These are phyloP conservation scores for Trametes maxima DNA, from an alignment of 768 basidiomycete genomes.

Conservation along the genomic window DNA sequence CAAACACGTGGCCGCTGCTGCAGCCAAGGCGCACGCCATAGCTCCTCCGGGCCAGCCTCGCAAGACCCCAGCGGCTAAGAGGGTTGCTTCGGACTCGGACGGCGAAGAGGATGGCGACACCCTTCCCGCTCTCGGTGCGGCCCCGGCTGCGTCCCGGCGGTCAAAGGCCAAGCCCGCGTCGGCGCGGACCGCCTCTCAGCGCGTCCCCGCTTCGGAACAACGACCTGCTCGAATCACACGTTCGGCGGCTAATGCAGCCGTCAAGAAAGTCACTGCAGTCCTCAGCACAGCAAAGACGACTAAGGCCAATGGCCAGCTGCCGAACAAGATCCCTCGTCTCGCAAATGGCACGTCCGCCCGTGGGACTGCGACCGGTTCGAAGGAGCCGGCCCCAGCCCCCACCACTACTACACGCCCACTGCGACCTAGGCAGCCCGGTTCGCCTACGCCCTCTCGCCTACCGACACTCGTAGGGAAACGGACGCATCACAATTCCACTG, in stretches of 20 bases:
- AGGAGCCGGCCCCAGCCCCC: constrained; percentile 33
- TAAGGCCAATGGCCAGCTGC: constrained; percentile 33
- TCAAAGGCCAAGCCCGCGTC: constrained; percentile 30
- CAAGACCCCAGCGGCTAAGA: constrained; percentile 84
- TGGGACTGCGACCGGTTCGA: constrained; percentile 47
- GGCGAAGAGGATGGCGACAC: constrained; percentile 60
- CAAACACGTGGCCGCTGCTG: constrained; percentile 69
- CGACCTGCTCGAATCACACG: constrained; percentile 75
- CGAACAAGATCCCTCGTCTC: constrained; percentile 45
- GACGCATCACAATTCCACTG: constrained; percentile 41
- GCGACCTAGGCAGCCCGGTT: constrained; percentile 51
- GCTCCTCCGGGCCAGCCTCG: constrained; percentile 82
- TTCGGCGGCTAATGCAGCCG: constrained; percentile 56
- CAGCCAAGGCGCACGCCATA: constrained; percentile 70
- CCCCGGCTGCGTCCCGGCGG: constrained; percentile 41
- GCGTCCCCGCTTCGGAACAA: constrained; percentile 69
- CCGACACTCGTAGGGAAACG: constrained; percentile 71
- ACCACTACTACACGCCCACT: constrained; percentile 37
- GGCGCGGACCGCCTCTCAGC: constrained; percentile 38
- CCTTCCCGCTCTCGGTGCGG: constrained; percentile 61
- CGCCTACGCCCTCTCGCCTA: constrained; percentile 74
- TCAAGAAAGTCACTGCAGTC: constrained; percentile 30
- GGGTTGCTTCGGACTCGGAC: constrained; percentile 67
- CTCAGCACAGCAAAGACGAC: constrained; percentile 28
- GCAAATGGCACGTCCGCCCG: constrained; percentile 50